phyloP scores from a whole-genome alignment of 75 land plant species.

The Picea glauca region DNA sequence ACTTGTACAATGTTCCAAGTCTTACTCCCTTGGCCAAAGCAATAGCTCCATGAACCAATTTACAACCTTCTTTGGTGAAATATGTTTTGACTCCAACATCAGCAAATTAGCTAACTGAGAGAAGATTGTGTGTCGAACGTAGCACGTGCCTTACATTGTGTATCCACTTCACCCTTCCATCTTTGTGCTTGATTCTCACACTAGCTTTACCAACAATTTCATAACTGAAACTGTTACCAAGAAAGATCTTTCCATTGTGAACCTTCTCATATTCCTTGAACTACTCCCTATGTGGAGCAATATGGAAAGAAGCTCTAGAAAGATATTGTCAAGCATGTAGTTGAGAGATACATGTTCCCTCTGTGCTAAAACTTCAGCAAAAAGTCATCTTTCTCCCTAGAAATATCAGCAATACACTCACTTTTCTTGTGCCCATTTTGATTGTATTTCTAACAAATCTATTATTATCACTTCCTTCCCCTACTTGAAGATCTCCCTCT shows the following conservation, averaged over 20 bases:
- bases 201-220: background rate
- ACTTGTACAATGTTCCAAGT: background rate
- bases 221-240: background rate
- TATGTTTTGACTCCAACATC: background rate
- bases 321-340: background rate
- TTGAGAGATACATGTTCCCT: background rate
- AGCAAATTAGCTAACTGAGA: background rate
- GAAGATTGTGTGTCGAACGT: background rate
- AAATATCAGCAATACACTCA: background rate
- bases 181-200: background rate
- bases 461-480: background rate
- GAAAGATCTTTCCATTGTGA: background rate
- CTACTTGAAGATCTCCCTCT: background rate
- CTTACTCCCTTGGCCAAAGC: background rate
- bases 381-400: background rate
- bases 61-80: background rate
- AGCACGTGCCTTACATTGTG: background rate
- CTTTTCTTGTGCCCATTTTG: background rate
- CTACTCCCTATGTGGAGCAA: too few species aligned
- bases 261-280: background rate
- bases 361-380: background rate
- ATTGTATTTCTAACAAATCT: background rate
- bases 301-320: background rate
- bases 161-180: background rate
- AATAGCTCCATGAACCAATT: background rate